phyloP scores from a whole-genome alignment of 768 basidiomycete genomes.

The Sarcodon sp. region DNA sequence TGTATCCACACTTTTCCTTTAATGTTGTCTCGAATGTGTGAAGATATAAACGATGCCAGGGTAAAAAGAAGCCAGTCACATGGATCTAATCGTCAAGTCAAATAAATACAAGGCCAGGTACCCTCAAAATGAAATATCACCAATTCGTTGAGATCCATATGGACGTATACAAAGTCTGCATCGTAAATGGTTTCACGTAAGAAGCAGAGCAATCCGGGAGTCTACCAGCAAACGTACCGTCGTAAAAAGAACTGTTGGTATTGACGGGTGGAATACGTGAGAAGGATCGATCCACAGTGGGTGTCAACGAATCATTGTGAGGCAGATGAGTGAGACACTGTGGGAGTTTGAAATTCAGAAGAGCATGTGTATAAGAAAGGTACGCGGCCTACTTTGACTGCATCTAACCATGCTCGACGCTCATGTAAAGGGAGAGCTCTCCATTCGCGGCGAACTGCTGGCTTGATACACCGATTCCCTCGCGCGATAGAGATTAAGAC shows the following conservation, averaged over 20 bases:
- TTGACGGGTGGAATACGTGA: neutral
- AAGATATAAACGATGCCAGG: slow-evolving; percentile 16
- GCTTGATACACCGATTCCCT: slow-evolving; percentile 5
- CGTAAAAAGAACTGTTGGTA: neutral
- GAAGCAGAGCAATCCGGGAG: neutral
- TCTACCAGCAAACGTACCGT: neutral
- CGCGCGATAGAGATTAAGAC: no score
- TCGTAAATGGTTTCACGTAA: neutral
- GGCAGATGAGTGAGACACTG: neutral
- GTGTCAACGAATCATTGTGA: neutral
- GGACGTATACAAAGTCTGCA: slow-evolving; percentile 10
- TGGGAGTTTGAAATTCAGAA: neutral
- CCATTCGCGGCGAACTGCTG: slow-evolving; percentile 13
- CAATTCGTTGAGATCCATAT: slow-evolving; percentile 13
- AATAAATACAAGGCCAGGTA: neutral
- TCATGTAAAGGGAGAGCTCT: slow-evolving; percentile 6
- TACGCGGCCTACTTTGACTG: slow-evolving; percentile 8
- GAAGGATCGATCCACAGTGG: neutral
- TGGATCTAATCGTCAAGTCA: slow-evolving; percentile 8
- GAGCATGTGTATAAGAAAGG: neutral
- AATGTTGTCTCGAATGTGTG: slow-evolving; percentile 9
- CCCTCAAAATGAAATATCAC: neutral
- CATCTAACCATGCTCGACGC: slow-evolving; percentile 11
- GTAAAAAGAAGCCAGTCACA: slow-evolving; percentile 12
- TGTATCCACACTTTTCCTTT: slow-evolving; percentile 12